Evolutionary conservation across 768 basidiomycete species (phyloP), one percentile per base, ranked within the genome.

Genomic region (Dendrothele bispora): DNA sequence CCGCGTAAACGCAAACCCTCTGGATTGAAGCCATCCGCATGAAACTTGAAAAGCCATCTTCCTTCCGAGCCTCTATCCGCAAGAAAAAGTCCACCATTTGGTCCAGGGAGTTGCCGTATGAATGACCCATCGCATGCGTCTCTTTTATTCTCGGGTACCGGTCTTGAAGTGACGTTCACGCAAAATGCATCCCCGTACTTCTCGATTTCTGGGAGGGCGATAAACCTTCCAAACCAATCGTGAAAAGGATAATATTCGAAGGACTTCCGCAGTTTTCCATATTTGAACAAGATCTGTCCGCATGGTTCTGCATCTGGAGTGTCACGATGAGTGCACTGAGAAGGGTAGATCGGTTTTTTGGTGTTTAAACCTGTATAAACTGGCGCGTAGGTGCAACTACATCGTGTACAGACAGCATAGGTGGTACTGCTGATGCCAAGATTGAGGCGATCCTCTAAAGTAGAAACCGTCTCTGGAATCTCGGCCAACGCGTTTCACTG

Each of bases 211-310:
- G 48, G 48, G 12, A 43, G 39, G 3, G 40, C 21, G 14, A 49
- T 17, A 28, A 49, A 49, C 7, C 18, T 17, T 7, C 39, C 40
- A 21, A 49, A 49, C 48, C 48, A 49, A 4, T 49, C 48, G 14
- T 42, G 35, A 15, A 49, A 49, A 11, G 48, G 29, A 34, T 42
- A 42, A 35, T 43, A 49, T 18, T 49, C 39, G 32, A 43, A 49
- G 6, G 29, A 14, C 41, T 49, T 49, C 10, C 21, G 15, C 10
- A 40, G 48, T 14, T 43, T 42, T 2, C 48, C 48, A 27, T 42
- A 17, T 11, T 32, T 8, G 29, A 49, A 17, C 8, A 49, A 20
- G 2, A 29, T 17, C 14, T 28, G 39, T 25, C 30, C 30, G 7
- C 48, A 49, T 14, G 41, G 27, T n/a, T 8, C 3, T 14, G n/a